Conservation (phyloP, 202 grass and related monocot genomes). For the Brachypodium distachyon region DNA sequence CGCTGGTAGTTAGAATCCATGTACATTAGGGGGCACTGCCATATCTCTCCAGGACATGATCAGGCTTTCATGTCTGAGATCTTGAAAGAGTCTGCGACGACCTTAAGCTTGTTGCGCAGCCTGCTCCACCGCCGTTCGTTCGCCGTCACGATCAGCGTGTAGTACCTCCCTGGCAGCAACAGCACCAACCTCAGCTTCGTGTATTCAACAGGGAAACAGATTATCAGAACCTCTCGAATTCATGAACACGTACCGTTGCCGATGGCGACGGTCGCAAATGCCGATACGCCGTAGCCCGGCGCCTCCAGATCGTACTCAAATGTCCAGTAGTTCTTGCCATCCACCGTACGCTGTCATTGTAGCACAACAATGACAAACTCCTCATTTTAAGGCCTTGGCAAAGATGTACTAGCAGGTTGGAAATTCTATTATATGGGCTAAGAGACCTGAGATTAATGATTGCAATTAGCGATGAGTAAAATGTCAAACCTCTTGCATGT, state of each 20-base stretch:
- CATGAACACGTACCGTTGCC: conserved; percentile 54
- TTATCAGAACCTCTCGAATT: not conserved
- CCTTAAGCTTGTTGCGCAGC: conserved; percentile 67
- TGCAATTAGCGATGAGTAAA: not conserved
- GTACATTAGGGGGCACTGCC: too few species aligned
- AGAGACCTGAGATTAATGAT: not conserved
- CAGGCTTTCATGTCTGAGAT: conserved; percentile 39
- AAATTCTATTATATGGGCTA: not conserved
- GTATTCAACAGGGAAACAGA: not conserved
- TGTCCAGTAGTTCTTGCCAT: conserved; percentile 98
- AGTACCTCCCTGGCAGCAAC: conserved; percentile 54
- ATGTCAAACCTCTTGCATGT: conserved; percentile 73
- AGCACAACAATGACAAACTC: too few species aligned
- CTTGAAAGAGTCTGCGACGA: conserved; percentile 87
- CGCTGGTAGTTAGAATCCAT: not conserved
- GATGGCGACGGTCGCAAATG: conserved; percentile 85
- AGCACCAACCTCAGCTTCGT: not conserved
- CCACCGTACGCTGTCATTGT: conserved; percentile 52
- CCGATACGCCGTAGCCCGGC: conserved; percentile 51
- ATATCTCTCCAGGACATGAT: too few species aligned
- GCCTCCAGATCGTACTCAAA: conserved; percentile 91
- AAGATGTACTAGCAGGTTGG: too few species aligned
- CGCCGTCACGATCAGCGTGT: conserved; percentile 82
- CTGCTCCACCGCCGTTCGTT: conserved; percentile 87
- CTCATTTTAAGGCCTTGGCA: not conserved